Base-by-base conservation (phyloP, 176 grass and related monocot genomes). In the Pontederia crassipes region DNA sequence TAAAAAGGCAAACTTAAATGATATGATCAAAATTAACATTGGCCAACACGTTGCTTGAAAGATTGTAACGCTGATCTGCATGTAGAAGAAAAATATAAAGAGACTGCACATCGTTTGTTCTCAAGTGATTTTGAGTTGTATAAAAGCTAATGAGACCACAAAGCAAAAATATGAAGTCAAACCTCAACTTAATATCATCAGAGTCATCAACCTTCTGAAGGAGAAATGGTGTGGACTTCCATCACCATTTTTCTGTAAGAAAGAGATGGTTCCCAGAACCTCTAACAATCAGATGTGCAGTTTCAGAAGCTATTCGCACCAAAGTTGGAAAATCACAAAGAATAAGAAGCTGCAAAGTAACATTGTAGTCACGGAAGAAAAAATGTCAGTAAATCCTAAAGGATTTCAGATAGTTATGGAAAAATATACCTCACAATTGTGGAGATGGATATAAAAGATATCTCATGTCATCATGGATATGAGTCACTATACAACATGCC, bases 21-120 rank as follows among this genome's bases (percentile, higher is more conserved):
- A 97, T 97, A 97, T 81, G 81, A 67, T 97, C 93, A 66, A 80
- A 97, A 58, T 75, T 69, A 74, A 83, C 72, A 85, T 97, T 97
- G 72, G 87, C 87, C 87, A 83, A 83, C 87, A 78, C 74, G 74
- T 0, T 64, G 76, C 58, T 79, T 97, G 66, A 97, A 97, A 83
- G 79, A 89, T 72, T 48, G 60, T 68, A 97, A 74, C 6, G 87
- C 87, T 17, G 84, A 97, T 52, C 93, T 97, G 85, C 78, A 83
- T 17, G 63, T 75, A 16, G 11, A 55, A 57, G 79, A 73, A 72
- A 82, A 62, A 66, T 57, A 49, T 48, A 83, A 28, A 47, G 77
- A 13, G 9, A 24, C 28, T 24, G 12, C 20, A 8, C 17, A 69
- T 14, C 17, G 46, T 10, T 53, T 8, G 49, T 20, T 49, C 47